phyloP scores from a whole-genome alignment of 768 basidiomycete species.

The Gyrodon lividus region DNA sequence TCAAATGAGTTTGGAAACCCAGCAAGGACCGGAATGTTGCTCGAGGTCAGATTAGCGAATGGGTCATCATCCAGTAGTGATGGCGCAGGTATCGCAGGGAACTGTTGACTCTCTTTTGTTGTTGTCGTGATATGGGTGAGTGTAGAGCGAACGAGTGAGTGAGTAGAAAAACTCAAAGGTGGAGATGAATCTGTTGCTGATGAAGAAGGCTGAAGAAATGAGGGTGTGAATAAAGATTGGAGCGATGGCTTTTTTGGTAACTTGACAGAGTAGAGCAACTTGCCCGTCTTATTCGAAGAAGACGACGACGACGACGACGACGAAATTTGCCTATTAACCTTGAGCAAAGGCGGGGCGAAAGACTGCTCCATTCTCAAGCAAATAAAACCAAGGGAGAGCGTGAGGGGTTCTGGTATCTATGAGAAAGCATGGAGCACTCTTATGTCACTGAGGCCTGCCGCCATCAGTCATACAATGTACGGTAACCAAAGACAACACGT shows the following conservation, averaged over 20 bases:
- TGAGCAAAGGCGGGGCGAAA: not conserved
- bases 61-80: slow-evolving; percentile 67
- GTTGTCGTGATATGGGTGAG: not conserved
- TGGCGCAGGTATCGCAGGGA: slow-evolving; percentile 2
- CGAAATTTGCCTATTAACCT: not conserved
- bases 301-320: too few relatives aligned
- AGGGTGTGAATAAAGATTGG: slow-evolving; percentile 42
- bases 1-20: slow-evolving; percentile 1
- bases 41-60: slow-evolving; percentile 57
- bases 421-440: slow-evolving; percentile 5
- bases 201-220: slow-evolving; percentile 46
- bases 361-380: slow-evolving; percentile 5
- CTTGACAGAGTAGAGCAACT: slow-evolving; percentile 17
- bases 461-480: too few relatives aligned
- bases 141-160: slow-evolving; percentile 17
- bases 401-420: slow-evolving; percentile 1
- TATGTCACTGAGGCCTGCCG: slow-evolving; percentile 3
- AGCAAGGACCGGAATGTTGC: slow-evolving; percentile 2
- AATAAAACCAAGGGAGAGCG: slow-evolving; percentile 3
- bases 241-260: slow-evolving; percentile 54
- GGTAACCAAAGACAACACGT: slow-evolving; percentile 10
- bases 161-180: slow-evolving; percentile 16
- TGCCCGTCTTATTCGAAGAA: slow-evolving; percentile 6
- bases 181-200: slow-evolving; percentile 27
- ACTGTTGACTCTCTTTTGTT: not conserved